Evolutionary conservation across 1,284 basidiomycete species (phyloP), one percentile per base, ranked within the genome.

Genomic region (Cutaneotrichosporon daszewskae): DNA sequence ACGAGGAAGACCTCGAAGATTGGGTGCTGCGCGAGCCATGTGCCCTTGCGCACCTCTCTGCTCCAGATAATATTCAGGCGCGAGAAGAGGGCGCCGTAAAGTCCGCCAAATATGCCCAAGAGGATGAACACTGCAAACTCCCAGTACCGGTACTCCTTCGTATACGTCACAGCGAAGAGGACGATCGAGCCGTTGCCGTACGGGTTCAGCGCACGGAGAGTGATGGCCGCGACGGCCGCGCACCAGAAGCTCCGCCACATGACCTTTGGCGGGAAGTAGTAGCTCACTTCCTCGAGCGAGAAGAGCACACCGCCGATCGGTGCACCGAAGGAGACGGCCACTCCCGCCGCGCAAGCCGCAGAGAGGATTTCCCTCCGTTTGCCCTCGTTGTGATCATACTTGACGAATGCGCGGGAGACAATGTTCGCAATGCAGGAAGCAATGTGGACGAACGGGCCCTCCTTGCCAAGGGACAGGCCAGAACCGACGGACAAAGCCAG

Each of bases 281-380:
- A 92, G 3, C 88, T 90, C 3, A 96, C 90, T 68, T 95, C 91
- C 68, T 92, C 88, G 49, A 94, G 72, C 49, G 87, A 89, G 69
- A 95, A 94, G 32, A 95, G 70, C 4, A 99, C 95, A 5, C 95
- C 95, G 14, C 94, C 95, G 33, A 98, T 96, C 0, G 94, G 94
- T 2, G 91, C 87, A 51, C 95, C 94, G 66, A 98, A 98, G 23
- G 92, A 92, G 19, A 96, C 92, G 0, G 92, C 64, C 1, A 75
- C 74, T 20, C 72, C 72, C 10, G 75, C 76, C 5, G 91, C 91
- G 66, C 87, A 88, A 13, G 90, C 88, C 5, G 91, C 89, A 49
- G 87, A 91, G 16, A 96, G 73, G 40, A 96, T 82, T 70, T 96
- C 92, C 37, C 92, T 80, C 28, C 90, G 77, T 66, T 96, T 96